Evolutionary conservation across 106 monocot species (phyloP).

Genomic region (Cymbidium sinense): DNA sequence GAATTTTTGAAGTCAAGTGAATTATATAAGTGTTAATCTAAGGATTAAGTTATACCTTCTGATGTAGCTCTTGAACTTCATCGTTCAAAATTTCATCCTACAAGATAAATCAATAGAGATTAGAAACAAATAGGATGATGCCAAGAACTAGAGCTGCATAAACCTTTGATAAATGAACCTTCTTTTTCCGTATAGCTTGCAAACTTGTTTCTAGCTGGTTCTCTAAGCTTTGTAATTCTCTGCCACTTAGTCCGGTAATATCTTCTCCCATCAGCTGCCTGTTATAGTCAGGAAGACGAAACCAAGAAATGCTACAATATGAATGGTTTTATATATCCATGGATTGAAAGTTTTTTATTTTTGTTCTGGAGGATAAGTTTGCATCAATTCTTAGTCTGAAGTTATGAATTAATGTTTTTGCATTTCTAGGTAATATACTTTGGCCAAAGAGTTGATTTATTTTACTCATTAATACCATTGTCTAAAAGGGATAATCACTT

Average conservation of each 20-base stretch:
- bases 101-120: conserved; percentile 9
- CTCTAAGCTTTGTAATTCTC: conserved; percentile 20
- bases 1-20: neutral
- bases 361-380: neutral
- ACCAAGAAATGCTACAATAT: neutral
- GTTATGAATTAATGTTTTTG: neutral
- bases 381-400: neutral
- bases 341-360: neutral
- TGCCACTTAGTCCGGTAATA: conserved; percentile 7
- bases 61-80: conserved; percentile 48
- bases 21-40: neutral
- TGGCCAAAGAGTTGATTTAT: too few species aligned
- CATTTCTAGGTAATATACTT: neutral
- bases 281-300: neutral
- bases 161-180: neutral
- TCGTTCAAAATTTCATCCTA: conserved; percentile 39
- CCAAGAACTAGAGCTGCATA: neutral
- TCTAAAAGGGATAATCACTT: neutral
- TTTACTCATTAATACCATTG: neutral
- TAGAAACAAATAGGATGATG: neutral
- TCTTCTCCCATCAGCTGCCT: conserved; percentile 24
- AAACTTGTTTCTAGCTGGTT: conserved; percentile 15
- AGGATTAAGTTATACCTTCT: conserved; percentile 26
- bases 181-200: conserved; percentile 10
- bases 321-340: too few species aligned